These are phyloP conservation scores for Skeletonema menzelii DNA, from an alignment of 108 stramenopile genomes.

Conservation along the genomic window DNA sequence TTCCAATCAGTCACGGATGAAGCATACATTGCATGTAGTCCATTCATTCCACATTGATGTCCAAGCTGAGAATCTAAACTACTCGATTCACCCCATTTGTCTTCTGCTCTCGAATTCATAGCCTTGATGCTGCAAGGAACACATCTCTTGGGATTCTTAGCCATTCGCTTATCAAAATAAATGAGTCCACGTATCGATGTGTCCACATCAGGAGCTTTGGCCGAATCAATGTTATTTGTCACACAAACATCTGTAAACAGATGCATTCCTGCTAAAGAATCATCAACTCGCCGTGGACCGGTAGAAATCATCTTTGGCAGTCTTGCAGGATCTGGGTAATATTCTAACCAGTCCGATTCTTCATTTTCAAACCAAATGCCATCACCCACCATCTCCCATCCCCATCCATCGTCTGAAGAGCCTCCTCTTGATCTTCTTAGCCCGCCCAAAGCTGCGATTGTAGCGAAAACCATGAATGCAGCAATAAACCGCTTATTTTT, in stretches of 20 bases:
- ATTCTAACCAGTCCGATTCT: conserved; percentile 18
- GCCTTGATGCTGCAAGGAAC: conserved; percentile 17
- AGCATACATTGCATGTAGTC: conserved; percentile 38
- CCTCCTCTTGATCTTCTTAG: not conserved
- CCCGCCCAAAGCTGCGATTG: not conserved
- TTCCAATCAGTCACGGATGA: conserved; percentile 42
- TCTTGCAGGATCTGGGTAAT: conserved; percentile 5
- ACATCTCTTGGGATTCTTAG: conserved; percentile 25
- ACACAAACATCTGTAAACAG: conserved; percentile 29
- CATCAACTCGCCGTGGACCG: conserved; percentile 7
- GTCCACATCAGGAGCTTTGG: conserved; percentile 9
- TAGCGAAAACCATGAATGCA: not conserved
- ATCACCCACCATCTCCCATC: not conserved
- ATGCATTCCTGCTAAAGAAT: conserved; percentile 1
- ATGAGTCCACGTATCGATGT: conserved; percentile 28
- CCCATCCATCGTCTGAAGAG: conserved; percentile 1
- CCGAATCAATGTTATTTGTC: conserved; percentile 30
- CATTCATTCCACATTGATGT: conserved; percentile 37
- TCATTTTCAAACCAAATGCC: not conserved
- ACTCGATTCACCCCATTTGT: conserved; percentile 4
- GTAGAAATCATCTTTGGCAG: conserved; percentile 7
- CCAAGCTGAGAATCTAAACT: conserved; percentile 4
- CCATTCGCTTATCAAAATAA: conserved; percentile 23
- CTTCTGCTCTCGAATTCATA: conserved; percentile 2
- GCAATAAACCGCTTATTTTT: conserved; percentile 2